Base-by-base conservation (phyloP, 805 yeast genomes). In the Saccharomycopsis sp. region DNA sequence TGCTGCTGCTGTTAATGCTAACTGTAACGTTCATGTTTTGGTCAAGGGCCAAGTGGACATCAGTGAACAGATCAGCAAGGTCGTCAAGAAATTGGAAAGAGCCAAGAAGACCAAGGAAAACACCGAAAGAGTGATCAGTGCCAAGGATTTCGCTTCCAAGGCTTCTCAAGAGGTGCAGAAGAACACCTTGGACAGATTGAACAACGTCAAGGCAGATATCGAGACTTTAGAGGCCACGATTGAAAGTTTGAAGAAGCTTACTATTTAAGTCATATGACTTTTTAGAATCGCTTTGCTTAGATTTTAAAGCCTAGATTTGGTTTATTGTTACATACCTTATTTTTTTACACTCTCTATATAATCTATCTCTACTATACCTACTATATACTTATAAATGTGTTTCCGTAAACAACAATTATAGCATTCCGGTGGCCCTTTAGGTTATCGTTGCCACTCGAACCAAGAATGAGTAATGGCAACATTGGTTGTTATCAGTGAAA, bases 11-110 rank as follows among this genome's bases (percentile, higher is more conserved):
- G 89, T 93, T 59, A 82, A 83, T 60, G 86, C 96, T 54, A 87
- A 82, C 57, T 84, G 89, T 70, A 86, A 84, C 61, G 98, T 92
- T 20, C 97, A 90, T 68, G 82, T 93, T 34, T 79, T 94, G 70
- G 97, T 93, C 59, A 92, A 90, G 79, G 99, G 98, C 57, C 92
- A 87, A 70, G 85, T 94, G 65, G 97, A 93, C 72, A 81, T 92
- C 65, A 97, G 91, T 67, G 87, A 87, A 58, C 98, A 94, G 76
- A 88, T 94, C 67, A 69, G 77, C 65, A 94, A 93, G 80, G 94
- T 91, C 44, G 72, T 77, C 67, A 83, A 83, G 80, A 93, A 88
- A 77, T 78, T 92, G 67, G 79, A 72, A 61, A 87, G 86, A 72
- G 81, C 86, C 51, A 72, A 75, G 65, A 78, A 77, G 63, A 79